Evolutionary conservation across 2,329 filamentous ascomycete genomes (phyloP).

Genomic region (Fusarium lateritium): DNA sequence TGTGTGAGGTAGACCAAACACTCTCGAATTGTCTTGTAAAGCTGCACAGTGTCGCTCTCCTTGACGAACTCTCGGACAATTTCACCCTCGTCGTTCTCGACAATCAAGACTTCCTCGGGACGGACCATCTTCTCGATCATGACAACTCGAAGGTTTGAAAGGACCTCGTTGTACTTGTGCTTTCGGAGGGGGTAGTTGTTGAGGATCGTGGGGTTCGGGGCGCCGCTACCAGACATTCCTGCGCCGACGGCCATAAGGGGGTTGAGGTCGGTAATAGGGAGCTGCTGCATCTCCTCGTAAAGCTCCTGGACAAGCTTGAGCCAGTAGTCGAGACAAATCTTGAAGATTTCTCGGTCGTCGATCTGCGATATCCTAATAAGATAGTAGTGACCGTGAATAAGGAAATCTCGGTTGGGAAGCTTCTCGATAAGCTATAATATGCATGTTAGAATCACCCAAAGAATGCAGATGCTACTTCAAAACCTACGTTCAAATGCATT

Average conservation of each 20-base stretch:
- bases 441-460: slow-evolving; percentile 35
- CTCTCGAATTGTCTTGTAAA: slow-evolving; percentile 99
- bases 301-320: slow-evolving; percentile 97
- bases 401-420: slow-evolving; percentile 92
- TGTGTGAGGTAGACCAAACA: slow-evolving; percentile 98
- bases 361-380: slow-evolving; percentile 98
- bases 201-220: slow-evolving; percentile 86
- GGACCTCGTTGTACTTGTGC: slow-evolving; percentile 96
- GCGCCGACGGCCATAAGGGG: slow-evolving; percentile 85
- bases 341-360: slow-evolving; percentile 98
- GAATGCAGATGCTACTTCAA: slow-evolving; percentile 1
- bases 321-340: slow-evolving; percentile 99
- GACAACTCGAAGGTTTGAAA: slow-evolving; percentile 93
- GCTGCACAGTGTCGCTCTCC: slow-evolving; percentile 97
- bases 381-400: slow-evolving; percentile 97
- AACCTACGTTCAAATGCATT: slow-evolving; percentile 84
- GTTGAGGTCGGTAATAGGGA: slow-evolving; percentile 94
- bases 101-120: slow-evolving; percentile 96
- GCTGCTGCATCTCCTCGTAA: slow-evolving; percentile 98
- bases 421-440: slow-evolving; percentile 85
- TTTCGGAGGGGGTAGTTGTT: slow-evolving; percentile 94
- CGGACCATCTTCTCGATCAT: slow-evolving; percentile 99
- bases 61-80: slow-evolving; percentile 99
- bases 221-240: slow-evolving; percentile 82
- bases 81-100: slow-evolving; percentile 99